Percentiles rank a stretch among this genome's conserved stretches.
phyloP scores from a whole-genome alignment of 108 stramenopile species.

The Skeletonema grethae region DNA sequence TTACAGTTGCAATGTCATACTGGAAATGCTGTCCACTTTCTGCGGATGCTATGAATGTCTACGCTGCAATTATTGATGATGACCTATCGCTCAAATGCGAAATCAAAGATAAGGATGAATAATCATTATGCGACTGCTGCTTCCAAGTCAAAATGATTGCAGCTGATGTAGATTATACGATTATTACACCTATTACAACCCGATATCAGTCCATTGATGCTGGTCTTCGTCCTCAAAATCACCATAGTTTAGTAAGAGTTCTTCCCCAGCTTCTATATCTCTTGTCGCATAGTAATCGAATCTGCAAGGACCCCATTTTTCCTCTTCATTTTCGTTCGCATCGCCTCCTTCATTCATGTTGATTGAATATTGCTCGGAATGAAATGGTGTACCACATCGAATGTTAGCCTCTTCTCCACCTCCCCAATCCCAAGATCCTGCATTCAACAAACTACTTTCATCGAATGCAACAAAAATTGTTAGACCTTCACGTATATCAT shows the following conservation, averaged over 20 bases:
- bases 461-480: slow-evolving; percentile 2
- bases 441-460: not conserved
- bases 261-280: slow-evolving; percentile 54
- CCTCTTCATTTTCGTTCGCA: slow-evolving; percentile 3
- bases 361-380: too few species aligned
- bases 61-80: slow-evolving; percentile 24
- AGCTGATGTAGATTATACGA: too few species aligned
- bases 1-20: slow-evolving; percentile 8
- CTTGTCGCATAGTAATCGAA: slow-evolving; percentile 39
- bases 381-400: not conserved
- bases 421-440: not conserved
- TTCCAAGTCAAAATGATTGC: too few species aligned
- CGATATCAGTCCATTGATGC: too few species aligned
- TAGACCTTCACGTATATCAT: slow-evolving; percentile 8
- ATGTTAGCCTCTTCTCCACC: not conserved
- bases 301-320: slow-evolving; percentile 19
- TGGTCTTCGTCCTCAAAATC: not conserved
- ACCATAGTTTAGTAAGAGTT: slow-evolving; percentile 78
- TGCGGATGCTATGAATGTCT: slow-evolving; percentile 20
- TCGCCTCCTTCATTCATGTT: not conserved
- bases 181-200: too few species aligned
- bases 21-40: slow-evolving; percentile 20
- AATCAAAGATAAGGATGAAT: slow-evolving; percentile 34
- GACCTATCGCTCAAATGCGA: slow-evolving; percentile 20
- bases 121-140: not conserved